Evolutionary conservation across 2,329 filamentous ascomycete genomes (phyloP).

Genomic region (Ceratocystis colombiana): DNA sequence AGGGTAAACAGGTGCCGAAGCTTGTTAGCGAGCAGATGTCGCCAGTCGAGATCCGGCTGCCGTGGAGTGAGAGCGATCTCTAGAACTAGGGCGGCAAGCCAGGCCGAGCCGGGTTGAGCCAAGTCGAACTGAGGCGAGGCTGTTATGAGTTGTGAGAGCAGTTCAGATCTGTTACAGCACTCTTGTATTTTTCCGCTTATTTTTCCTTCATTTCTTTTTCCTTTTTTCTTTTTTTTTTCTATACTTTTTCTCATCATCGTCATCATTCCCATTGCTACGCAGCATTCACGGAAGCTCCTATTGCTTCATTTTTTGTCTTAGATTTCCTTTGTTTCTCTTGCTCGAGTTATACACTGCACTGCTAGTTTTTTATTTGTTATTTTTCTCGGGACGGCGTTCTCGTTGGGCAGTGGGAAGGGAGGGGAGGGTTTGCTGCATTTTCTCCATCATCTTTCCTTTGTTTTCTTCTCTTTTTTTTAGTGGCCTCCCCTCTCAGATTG

Average conservation of each 20-base stretch:
- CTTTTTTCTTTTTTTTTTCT: neutral
- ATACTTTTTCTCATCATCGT: slow-evolving; percentile 4
- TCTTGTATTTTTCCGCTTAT: neutral
- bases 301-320: slow-evolving; percentile 15
- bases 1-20: slow-evolving; percentile 45
- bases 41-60: slow-evolving; percentile 43
- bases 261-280: neutral
- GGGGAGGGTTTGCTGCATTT: slow-evolving; percentile 8
- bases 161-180: neutral
- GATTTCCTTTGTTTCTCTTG: slow-evolving; percentile 10
- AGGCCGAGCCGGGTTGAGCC: too few species aligned
- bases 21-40: slow-evolving; percentile 42
- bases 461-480: neutral
- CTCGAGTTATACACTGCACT: neutral
- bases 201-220: neutral
- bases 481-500: neutral
- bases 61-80: slow-evolving; percentile 37
- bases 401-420: slow-evolving; percentile 8
- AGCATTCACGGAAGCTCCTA: neutral
- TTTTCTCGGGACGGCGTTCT: slow-evolving; percentile 11
- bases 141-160: neutral
- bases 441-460: slow-evolving; percentile 4
- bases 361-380: slow-evolving; percentile 13
- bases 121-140: too few species aligned
- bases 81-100: slow-evolving; percentile 9